Evolutionary conservation across 164 flowering plant species (phyloP).

Genomic region (Piper longum): DNA sequence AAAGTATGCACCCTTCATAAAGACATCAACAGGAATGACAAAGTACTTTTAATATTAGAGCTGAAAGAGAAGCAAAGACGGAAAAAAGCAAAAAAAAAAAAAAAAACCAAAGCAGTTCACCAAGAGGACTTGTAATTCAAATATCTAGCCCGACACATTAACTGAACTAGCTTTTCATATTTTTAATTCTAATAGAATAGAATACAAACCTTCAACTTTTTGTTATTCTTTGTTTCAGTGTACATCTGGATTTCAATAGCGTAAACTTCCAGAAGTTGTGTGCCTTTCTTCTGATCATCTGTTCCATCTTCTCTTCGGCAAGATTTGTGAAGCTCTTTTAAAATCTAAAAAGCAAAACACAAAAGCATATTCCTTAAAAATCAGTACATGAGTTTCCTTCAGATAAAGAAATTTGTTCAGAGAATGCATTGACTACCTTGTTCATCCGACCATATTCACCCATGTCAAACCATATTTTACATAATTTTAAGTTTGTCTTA

Average conservation of each 20-base stretch:
- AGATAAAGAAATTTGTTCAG: neutral
- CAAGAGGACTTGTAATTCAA: neutral
- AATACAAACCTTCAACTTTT: slow-evolving; percentile 71
- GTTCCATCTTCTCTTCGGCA: slow-evolving; percentile 96
- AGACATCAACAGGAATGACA: neutral
- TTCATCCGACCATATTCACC: slow-evolving; percentile 98
- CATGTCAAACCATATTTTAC: slow-evolving; percentile 98
- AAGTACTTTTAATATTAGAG: no score
- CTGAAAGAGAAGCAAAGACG: neutral
- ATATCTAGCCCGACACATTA: neutral
- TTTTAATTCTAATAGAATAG: no score
- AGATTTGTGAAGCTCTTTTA: slow-evolving; percentile 96
- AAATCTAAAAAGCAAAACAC: slow-evolving; percentile 30
- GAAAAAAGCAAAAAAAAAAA: no score
- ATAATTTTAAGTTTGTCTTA: slow-evolving; percentile 93
- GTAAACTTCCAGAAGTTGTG: slow-evolving; percentile 93
- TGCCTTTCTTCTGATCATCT: slow-evolving; percentile 99
- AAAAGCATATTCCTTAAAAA: neutral
- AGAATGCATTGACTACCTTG: slow-evolving; percentile 41
- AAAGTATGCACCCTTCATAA: neutral
- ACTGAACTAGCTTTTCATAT: neutral
- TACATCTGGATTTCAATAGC: slow-evolving; percentile 99
- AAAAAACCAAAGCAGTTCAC: no score
- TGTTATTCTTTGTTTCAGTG: slow-evolving; percentile 95
- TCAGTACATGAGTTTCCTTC: neutral